Evolutionary conservation across 768 basidiomycete species (phyloP).

Genomic region (Chalciporus pseudorubinellus): DNA sequence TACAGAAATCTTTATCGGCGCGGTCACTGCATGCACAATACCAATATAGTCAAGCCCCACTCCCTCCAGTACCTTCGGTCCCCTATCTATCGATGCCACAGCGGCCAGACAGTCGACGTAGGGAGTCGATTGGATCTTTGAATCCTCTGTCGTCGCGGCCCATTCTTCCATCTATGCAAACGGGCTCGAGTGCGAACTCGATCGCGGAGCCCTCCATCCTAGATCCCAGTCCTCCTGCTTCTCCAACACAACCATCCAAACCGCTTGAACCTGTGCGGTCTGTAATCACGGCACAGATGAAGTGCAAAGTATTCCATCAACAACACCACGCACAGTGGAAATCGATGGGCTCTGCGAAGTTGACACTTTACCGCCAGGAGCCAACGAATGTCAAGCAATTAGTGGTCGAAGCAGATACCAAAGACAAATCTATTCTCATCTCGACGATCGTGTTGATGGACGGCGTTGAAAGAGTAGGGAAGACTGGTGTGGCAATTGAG

Average conservation of each 20-base stretch:
- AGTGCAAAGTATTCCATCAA: conserved; percentile 96
- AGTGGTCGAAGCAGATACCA: conserved; percentile 85
- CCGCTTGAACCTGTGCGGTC: conserved; percentile 70
- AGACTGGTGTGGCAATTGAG: conserved; percentile 96
- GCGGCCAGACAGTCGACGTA: conserved; percentile 18
- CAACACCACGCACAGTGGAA: conserved; percentile 99
- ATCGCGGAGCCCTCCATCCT: conserved; percentile 52
- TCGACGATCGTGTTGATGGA: conserved; percentile 95
- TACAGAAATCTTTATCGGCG: conserved; percentile 56
- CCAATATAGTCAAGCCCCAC: conserved; percentile 37
- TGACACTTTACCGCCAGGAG: conserved; percentile 82
- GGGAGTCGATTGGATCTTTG: conserved; percentile 16
- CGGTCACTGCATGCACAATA: conserved; percentile 57
- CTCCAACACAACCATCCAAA: conserved; percentile 61
- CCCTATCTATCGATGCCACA: conserved; percentile 34
- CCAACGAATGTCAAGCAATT: conserved; percentile 94
- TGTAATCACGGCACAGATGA: conserved; percentile 84
- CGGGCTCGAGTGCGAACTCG: conserved; percentile 51
- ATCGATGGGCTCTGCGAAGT: conserved; percentile 80
- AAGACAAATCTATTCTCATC: conserved; percentile 74
- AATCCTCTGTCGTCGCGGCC: conserved; percentile 46
- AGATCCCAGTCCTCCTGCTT: conserved; percentile 81
- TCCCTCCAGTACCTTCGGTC: conserved; percentile 39
- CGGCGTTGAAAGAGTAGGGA: conserved; percentile 97
- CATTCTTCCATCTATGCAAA: conserved; percentile 62